Evolutionary conservation across 441 rosid genomes (phyloP).

Genomic region (Adansonia madagascariensis): DNA sequence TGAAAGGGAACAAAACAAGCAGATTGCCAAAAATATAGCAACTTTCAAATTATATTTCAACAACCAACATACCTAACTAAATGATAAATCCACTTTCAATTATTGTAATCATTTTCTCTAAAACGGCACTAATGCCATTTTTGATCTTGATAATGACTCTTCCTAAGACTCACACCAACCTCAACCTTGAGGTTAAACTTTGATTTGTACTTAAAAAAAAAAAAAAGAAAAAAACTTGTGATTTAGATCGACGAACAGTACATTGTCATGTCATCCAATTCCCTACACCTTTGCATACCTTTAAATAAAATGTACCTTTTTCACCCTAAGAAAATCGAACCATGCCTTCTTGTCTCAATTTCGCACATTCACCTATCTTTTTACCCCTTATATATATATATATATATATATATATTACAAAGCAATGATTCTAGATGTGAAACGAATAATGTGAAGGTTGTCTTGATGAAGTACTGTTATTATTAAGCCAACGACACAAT

Average conservation of each 20-base stretch:
- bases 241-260: background rate
- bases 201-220: background rate
- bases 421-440: slow-evolving; percentile 2
- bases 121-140: background rate
- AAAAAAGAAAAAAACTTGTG: background rate
- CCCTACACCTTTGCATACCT: background rate
- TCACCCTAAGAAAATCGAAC: background rate
- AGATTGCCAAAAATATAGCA: slow-evolving; percentile 8
- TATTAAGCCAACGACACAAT: slow-evolving; percentile 9
- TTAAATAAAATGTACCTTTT: background rate
- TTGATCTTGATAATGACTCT: slow-evolving; percentile 1
- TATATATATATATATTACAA: background rate
- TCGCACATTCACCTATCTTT: background rate
- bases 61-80: slow-evolving; percentile 37
- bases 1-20: slow-evolving; percentile 40
- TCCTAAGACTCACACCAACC: background rate
- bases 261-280: background rate
- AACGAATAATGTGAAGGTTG: slow-evolving; percentile 22
- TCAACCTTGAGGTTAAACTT: too few relatives aligned
- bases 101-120: slow-evolving; percentile 19
- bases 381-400: too few relatives aligned
- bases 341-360: slow-evolving; percentile 3
- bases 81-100: slow-evolving; percentile 21
- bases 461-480: background rate
- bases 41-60: slow-evolving; percentile 23